Evolutionary conservation across 306 rosid genomes (phyloP).

Genomic region (Malus asiatica): DNA sequence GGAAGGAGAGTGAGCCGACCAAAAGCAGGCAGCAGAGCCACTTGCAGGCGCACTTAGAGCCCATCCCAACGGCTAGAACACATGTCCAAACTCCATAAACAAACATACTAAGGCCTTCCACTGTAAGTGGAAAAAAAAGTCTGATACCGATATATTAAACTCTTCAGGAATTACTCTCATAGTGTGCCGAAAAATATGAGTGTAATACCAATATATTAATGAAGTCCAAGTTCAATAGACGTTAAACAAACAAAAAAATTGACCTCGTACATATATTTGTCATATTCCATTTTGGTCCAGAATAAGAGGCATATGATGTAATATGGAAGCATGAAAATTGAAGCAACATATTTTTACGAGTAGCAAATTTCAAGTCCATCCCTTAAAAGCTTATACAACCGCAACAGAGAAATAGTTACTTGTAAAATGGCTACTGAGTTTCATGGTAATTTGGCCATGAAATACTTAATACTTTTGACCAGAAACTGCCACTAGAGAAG

Average conservation of each 20-base stretch:
- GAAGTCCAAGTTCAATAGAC: not conserved
- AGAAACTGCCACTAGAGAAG: conserved; percentile 98
- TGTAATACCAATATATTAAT: too few relatives aligned
- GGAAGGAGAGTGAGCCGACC: too few relatives aligned
- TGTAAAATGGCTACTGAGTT: conserved; percentile 46
- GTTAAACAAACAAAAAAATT: too few relatives aligned
- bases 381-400: conserved; percentile 7
- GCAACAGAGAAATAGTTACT: conserved; percentile 22
- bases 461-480: conserved; percentile 30
- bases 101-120: too few relatives aligned
- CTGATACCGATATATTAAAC: too few relatives aligned
- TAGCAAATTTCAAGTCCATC: conserved; percentile 3
- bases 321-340: not conserved
- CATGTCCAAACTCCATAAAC: too few relatives aligned
- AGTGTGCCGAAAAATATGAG: too few relatives aligned
- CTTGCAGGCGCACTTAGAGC: too few relatives aligned
- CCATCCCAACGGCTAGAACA: too few relatives aligned
- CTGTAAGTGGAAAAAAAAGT: too few relatives aligned
- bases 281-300: not conserved
- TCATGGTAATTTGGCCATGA: conserved; percentile 34
- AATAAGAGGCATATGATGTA: not conserved
- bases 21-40: too few relatives aligned
- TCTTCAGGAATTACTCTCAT: too few relatives aligned
- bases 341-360: not conserved
- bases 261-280: not conserved